Conservation (phyloP, 306 rosid species). For the Prunus fruticosa region DNA sequence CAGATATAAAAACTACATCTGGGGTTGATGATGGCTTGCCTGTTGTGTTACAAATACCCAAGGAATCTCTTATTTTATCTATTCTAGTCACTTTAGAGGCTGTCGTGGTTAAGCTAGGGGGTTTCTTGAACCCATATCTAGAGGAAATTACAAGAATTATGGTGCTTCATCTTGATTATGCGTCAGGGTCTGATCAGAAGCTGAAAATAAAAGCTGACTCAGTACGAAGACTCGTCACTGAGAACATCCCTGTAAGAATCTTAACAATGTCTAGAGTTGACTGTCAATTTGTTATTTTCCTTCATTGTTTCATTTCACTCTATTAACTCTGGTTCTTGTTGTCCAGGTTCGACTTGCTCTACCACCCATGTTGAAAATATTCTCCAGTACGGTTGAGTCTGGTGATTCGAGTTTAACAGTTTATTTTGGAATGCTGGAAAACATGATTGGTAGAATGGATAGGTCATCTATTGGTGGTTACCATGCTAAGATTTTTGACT, state of each 20-base stretch:
- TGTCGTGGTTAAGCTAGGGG: slow-evolving; percentile 77
- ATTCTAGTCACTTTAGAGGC: slow-evolving; percentile 71
- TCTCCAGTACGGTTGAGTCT: slow-evolving; percentile 47
- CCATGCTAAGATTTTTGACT: slow-evolving; percentile 69
- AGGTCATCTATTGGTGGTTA: slow-evolving; percentile 62
- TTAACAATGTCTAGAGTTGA: not conserved
- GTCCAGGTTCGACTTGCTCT: slow-evolving; percentile 77
- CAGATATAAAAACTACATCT: slow-evolving; percentile 29
- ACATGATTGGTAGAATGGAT: slow-evolving; percentile 57
- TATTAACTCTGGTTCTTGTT: not conserved
- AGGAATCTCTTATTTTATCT: slow-evolving; percentile 49
- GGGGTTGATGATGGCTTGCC: slow-evolving; percentile 14
- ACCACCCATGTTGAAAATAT: slow-evolving; percentile 69
- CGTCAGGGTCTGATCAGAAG: slow-evolving; percentile 52
- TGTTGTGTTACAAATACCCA: slow-evolving; percentile 29
- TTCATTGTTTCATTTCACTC: slow-evolving; percentile 10
- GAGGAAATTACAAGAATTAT: slow-evolving; percentile 59
- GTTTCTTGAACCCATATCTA: slow-evolving; percentile 78
- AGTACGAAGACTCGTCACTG: slow-evolving; percentile 63
- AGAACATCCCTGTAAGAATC: slow-evolving; percentile 76
- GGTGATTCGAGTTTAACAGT: slow-evolving; percentile 76
- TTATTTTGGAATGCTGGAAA: slow-evolving; percentile 72
- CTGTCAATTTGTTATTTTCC: not conserved
- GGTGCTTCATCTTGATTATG: slow-evolving; percentile 61
- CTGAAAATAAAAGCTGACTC: slow-evolving; percentile 54